These are phyloP conservation scores for Dioscorea cayenensis DNA, from an alignment of 116 monocot species.

Conservation along the genomic window DNA sequence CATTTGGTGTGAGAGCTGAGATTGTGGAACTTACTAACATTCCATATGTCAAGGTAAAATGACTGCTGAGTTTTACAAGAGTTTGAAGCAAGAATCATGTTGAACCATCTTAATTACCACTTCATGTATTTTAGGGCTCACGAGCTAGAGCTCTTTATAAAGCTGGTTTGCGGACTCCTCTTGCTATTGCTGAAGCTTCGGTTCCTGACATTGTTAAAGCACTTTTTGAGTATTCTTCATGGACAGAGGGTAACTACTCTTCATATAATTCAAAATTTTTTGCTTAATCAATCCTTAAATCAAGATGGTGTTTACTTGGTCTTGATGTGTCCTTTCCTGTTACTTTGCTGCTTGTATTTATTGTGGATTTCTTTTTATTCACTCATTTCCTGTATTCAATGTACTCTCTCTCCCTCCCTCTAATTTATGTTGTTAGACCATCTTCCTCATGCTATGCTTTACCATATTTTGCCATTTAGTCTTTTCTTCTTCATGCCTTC, in stretches of 20 bases:
- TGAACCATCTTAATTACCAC: not conserved
- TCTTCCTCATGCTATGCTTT: not conserved
- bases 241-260: slow-evolving; percentile 44
- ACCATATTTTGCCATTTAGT: not conserved
- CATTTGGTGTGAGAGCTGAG: slow-evolving; percentile 98
- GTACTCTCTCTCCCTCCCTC: not conserved
- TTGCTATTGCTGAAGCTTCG: slow-evolving; percentile 85
- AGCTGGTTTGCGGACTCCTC: slow-evolving; percentile 72
- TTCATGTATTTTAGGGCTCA: slow-evolving; percentile 52
- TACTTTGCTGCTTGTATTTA: not conserved
- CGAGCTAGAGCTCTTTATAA: slow-evolving; percentile 95
- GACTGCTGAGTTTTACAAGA: not conserved
- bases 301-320: not conserved
- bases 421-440: not conserved
- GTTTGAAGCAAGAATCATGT: not conserved
- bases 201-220: slow-evolving; percentile 79
- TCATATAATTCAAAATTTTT: not conserved
- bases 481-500: not conserved
- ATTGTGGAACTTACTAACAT: slow-evolving; percentile 93
- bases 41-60: slow-evolving; percentile 79
- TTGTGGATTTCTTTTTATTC: not conserved
- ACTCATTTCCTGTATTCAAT: not conserved
- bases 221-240: slow-evolving; percentile 81
- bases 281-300: too few relatives aligned
- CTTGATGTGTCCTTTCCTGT: not conserved